Conservation (phyloP, 2,329 filamentous ascomycete species). For the Colletotrichum sp. region DNA sequence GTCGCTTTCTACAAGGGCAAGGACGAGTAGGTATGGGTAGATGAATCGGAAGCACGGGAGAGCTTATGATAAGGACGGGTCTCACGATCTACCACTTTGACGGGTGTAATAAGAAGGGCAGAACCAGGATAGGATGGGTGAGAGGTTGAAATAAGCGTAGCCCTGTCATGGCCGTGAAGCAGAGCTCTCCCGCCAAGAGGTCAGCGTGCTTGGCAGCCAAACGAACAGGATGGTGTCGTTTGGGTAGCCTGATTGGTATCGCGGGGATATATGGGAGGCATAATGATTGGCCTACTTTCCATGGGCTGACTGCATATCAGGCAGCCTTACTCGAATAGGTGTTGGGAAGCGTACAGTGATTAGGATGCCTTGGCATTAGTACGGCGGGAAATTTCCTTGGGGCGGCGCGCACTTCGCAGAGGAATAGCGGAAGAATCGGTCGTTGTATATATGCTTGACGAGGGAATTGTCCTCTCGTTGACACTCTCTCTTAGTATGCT, state of each 20-base stretch:
- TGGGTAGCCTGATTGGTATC: neutral
- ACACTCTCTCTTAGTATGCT: neutral
- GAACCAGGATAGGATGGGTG: neutral
- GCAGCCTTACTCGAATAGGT: neutral
- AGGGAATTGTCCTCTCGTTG: neutral
- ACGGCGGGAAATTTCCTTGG: neutral
- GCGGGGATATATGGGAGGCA: neutral
- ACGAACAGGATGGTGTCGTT: neutral
- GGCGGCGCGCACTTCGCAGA: neutral
- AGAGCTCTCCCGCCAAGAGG: neutral
- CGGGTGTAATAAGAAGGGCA: neutral
- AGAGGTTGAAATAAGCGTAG: neutral
- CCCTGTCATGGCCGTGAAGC: neutral
- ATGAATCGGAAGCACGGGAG: neutral
- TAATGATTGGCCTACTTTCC: neutral
- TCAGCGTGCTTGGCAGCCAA: neutral
- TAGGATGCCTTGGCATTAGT: neutral
- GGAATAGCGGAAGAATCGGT: neutral
- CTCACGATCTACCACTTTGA: neutral
- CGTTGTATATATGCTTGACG: neutral
- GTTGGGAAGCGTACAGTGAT: neutral
- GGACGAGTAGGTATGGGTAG: neutral
- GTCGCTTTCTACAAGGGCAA: conserved; percentile 59
- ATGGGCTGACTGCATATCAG: neutral
- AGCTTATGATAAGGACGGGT: neutral